phyloP scores from a whole-genome alignment of 2,329 filamentous ascomycete genomes.

The Cercospora canescens region DNA sequence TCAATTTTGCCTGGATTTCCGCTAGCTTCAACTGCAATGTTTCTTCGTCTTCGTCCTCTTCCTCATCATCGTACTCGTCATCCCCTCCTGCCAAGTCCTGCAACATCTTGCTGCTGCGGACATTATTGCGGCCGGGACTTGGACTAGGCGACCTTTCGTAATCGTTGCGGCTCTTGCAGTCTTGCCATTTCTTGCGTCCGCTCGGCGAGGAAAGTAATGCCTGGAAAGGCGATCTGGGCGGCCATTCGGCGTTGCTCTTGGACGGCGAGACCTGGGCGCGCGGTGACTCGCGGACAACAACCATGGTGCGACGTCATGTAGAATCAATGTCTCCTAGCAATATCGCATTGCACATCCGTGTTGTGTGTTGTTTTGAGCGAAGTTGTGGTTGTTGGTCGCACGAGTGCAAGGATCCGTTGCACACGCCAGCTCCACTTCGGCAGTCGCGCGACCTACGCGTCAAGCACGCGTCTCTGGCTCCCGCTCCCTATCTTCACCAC shows the following conservation, averaged over 20 bases:
- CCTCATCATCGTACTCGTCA: constrained; percentile 30
- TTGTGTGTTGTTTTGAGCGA: constrained; percentile 8
- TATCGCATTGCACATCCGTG: constrained; percentile 1
- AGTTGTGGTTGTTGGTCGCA: constrained; percentile 7
- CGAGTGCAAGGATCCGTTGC: constrained; percentile 13
- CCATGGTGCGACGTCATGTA: constrained; percentile 28
- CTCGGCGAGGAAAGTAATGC: constrained; percentile 70
- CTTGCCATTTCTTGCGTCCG: constrained; percentile 73
- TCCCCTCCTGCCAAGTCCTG: constrained; percentile 30
- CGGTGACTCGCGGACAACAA: constrained; percentile 51
- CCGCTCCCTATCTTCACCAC: background rate
- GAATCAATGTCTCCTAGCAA: background rate
- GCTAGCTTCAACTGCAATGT: constrained; percentile 81
- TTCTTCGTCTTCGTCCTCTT: constrained; percentile 69
- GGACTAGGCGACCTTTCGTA: constrained; percentile 51
- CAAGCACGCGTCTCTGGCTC: constrained; percentile 6
- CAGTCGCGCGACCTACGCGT: constrained; percentile 17
- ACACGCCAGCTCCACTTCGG: background rate
- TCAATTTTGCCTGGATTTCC: constrained; percentile 84
- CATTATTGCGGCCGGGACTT: constrained; percentile 49
- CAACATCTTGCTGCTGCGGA: constrained; percentile 31
- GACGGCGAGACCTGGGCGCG: constrained; percentile 46
- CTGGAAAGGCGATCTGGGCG: constrained; percentile 62
- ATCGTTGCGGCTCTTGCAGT: constrained; percentile 58
- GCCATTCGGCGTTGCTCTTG: constrained; percentile 53